phyloP scores from a whole-genome alignment of 2,329 filamentous ascomycete species.

The Alternaria triticimaculans region DNA sequence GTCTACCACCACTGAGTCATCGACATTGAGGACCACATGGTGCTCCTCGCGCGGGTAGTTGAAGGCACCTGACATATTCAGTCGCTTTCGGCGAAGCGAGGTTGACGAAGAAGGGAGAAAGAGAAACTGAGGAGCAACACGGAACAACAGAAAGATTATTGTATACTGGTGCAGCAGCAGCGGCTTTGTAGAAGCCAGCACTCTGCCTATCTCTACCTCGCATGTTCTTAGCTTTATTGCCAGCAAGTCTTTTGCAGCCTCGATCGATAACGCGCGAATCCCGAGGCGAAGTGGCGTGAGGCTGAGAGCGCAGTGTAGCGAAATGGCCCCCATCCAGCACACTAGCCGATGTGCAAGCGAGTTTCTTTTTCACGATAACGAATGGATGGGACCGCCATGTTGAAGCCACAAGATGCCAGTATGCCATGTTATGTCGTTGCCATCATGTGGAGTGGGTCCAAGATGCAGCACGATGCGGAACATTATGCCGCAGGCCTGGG shows the following conservation, averaged over 20 bases:
- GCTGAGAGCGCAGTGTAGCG: background rate
- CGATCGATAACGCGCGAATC: background rate
- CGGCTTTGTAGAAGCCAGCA: background rate
- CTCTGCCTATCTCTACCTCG: background rate
- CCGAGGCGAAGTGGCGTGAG: background rate
- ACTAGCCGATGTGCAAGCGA: background rate
- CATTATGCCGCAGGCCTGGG: background rate
- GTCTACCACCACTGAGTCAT: background rate
- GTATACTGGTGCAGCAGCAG: too few species aligned
- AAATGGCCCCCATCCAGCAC: background rate
- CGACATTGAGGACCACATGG: background rate
- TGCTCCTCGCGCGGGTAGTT: background rate
- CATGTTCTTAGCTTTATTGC: background rate
- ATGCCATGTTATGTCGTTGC: background rate
- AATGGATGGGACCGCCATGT: background rate
- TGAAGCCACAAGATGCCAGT: rapidly evolving
- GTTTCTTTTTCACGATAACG: background rate
- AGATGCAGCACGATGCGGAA: background rate
- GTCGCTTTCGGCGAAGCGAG: background rate
- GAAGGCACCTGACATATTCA: background rate
- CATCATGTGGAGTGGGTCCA: background rate
- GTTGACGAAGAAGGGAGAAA: rapidly evolving
- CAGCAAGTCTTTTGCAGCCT: background rate
- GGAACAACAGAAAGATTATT: background rate
- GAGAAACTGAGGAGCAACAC: background rate